Evolutionary conservation across 2,329 filamentous ascomycete species (phyloP), one percentile per base, ranked within the genome.

Genomic region (Colletotrichum lentis): DNA sequence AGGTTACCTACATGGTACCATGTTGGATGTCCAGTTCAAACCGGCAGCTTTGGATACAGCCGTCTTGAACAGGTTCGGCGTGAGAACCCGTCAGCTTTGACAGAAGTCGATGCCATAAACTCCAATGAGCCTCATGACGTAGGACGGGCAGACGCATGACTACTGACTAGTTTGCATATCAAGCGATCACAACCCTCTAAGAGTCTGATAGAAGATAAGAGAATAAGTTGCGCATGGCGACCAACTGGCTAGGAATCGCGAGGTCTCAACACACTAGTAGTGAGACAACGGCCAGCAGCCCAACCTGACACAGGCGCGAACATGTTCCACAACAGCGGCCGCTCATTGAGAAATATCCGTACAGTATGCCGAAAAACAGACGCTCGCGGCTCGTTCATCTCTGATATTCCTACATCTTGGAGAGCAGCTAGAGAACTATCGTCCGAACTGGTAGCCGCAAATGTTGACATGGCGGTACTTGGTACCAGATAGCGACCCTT

Each of bases 51-150:
- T 44, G 16, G 8, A 18, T 18, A n/a, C 18, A 44, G 41, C 16
- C n/a, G n/a, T 6, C 18, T 8, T 44, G 18, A 16, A 44, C 27
- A 44, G 41, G 16, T 18, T 44, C 41, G 18, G 18, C 10, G 10
- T 18, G 6, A 18, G 16, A 1, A 44, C n/a, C 7, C 8, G 7
- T n/a, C 16, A 18, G 41, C 41, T 44, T 18, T 44, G 6, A 18
- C 16, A 18, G 10, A 44, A 5, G 27, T 10, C 16, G 18, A 53
- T 53, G 27, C 18, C 49, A 37, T 1, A 18, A 8, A 0, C 3
- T 1, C 18, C 10, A 3, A 1, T 11, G 11, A 11, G 27, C 2
- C 0, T 7, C 3, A 27, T 12, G 5, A 4, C 11, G 20, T 37
- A 10, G 14, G 27, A 20, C 5, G 27, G 31, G 18, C 27, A 5